Conservation (phyloP, 352 stramenopile species). For the Phytophthora podocarpi region DNA sequence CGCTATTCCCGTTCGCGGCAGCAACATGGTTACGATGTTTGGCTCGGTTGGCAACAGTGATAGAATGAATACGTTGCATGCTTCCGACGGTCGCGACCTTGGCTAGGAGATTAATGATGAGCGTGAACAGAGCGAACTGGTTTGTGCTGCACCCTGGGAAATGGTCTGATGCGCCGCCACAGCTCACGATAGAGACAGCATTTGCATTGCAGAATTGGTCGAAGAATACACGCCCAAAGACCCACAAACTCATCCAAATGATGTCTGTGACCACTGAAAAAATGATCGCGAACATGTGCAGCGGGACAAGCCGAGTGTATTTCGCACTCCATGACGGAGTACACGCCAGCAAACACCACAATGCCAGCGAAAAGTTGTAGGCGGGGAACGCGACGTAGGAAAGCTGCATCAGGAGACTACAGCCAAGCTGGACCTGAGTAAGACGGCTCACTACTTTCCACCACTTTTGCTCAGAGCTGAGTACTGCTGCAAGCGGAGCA, state of each 20-base stretch:
- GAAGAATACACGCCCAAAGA: conserved; percentile 75
- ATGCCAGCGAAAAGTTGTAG: conserved; percentile 79
- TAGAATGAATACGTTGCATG: conserved; percentile 54
- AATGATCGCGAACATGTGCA: conserved; percentile 57
- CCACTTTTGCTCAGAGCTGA: conserved; percentile 40
- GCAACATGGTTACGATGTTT: conserved; percentile 26
- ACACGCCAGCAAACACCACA: conserved; percentile 71
- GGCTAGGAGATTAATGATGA: conserved; percentile 61
- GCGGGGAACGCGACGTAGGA: conserved; percentile 83
- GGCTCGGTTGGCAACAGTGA: conserved; percentile 17
- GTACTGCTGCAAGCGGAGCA: background rate
- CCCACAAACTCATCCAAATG: conserved; percentile 81
- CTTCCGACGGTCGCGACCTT: conserved; percentile 50
- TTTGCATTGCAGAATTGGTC: conserved; percentile 70
- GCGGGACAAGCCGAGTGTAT: conserved; percentile 48
- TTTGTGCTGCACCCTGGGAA: conserved; percentile 77
- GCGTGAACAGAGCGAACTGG: conserved; percentile 67
- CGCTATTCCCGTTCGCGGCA: background rate
- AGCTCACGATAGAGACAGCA: conserved; percentile 69
- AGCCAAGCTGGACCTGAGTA: conserved; percentile 56
- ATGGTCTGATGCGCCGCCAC: conserved; percentile 58
- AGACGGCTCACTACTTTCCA: conserved; percentile 47
- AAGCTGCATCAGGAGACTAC: conserved; percentile 74
- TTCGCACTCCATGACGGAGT: conserved; percentile 54
- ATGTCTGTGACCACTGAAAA: conserved; percentile 72